phyloP scores from a whole-genome alignment of 768 basidiomycete species.

The Lactarius psammicola region DNA sequence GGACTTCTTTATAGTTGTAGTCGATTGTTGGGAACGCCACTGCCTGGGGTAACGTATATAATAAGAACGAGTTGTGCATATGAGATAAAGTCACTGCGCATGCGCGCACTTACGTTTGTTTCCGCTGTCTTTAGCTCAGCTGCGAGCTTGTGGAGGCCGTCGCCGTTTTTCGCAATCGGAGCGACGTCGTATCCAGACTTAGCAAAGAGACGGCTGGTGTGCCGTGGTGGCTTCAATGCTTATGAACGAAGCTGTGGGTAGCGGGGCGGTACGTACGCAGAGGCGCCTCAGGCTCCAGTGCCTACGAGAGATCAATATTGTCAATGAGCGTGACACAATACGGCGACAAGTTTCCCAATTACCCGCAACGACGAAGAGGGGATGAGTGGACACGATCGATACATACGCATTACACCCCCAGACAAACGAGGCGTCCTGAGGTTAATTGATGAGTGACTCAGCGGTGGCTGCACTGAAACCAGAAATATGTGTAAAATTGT shows the following conservation, averaged over 20 bases:
- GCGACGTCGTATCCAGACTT: slow-evolving; percentile 43
- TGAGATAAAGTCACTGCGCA: too few relatives aligned
- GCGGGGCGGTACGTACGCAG: slow-evolving; percentile 37
- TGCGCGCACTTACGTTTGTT: slow-evolving; percentile 35
- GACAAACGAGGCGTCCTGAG: too few relatives aligned
- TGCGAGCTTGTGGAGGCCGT: slow-evolving; percentile 37
- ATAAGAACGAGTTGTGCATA: neutral
- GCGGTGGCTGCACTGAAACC: too few relatives aligned
- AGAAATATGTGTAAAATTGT: too few relatives aligned
- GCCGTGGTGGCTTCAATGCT: neutral
- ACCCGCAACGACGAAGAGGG: slow-evolving; percentile 43
- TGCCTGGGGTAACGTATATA: slow-evolving; percentile 33
- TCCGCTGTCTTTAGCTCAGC: slow-evolving; percentile 38
- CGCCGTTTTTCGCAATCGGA: slow-evolving; percentile 39
- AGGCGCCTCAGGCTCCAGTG: slow-evolving; percentile 42
- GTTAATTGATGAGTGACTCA: too few relatives aligned
- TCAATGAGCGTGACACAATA: neutral
- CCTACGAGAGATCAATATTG: slow-evolving; percentile 35
- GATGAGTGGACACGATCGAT: slow-evolving; percentile 31
- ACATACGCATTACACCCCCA: too few relatives aligned
- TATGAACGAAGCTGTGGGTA: neutral
- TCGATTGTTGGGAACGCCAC: slow-evolving; percentile 39
- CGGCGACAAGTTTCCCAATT: slow-evolving; percentile 37
- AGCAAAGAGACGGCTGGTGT: slow-evolving; percentile 38
- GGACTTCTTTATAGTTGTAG: slow-evolving; percentile 37